Evolutionary conservation across 768 basidiomycete species (phyloP).

Genomic region (Lanmaoa rubissima): DNA sequence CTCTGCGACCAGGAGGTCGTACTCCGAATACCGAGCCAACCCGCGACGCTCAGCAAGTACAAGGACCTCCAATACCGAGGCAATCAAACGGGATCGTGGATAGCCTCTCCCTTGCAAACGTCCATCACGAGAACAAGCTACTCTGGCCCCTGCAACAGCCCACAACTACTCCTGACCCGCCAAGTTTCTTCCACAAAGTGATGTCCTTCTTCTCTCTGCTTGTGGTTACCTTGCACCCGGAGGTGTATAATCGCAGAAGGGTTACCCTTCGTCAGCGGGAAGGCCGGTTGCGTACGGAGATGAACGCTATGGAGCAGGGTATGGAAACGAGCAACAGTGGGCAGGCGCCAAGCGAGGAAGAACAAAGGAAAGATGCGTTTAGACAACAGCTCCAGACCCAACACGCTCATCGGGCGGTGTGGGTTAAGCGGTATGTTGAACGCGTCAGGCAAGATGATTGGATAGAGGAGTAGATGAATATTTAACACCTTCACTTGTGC

Average conservation of each 20-base stretch:
- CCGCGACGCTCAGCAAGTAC: constrained; percentile 18
- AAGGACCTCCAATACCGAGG: constrained; percentile 30
- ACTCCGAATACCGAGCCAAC: constrained; percentile 15
- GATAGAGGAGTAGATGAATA: constrained; percentile 53
- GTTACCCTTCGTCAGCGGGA: constrained; percentile 58
- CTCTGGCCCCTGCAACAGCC: constrained; percentile 36
- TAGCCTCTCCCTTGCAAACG: constrained; percentile 54
- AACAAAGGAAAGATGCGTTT: constrained; percentile 22
- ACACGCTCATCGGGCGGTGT: constrained; percentile 51
- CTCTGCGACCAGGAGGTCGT: constrained; percentile 13
- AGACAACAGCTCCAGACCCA: constrained; percentile 47
- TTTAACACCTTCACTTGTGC: background rate
- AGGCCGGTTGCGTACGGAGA: constrained; percentile 65
- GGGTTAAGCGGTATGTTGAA: constrained; percentile 64
- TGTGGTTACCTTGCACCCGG: constrained; percentile 64
- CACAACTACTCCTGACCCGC: constrained; percentile 34
- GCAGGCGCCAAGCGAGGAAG: constrained; percentile 34
- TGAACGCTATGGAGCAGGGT: constrained; percentile 37
- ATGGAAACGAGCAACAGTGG: constrained; percentile 30
- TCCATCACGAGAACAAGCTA: constrained; percentile 53
- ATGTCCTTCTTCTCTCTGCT: constrained; percentile 56
- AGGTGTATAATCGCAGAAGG: constrained; percentile 69
- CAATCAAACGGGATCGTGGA: constrained; percentile 43
- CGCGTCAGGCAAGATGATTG: constrained; percentile 65
- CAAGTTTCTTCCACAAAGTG: constrained; percentile 48